These are phyloP conservation scores for Pseudophaeomoniella oleicola DNA, from an alignment of 2,329 filamentous ascomycete species.

Conservation along the genomic window DNA sequence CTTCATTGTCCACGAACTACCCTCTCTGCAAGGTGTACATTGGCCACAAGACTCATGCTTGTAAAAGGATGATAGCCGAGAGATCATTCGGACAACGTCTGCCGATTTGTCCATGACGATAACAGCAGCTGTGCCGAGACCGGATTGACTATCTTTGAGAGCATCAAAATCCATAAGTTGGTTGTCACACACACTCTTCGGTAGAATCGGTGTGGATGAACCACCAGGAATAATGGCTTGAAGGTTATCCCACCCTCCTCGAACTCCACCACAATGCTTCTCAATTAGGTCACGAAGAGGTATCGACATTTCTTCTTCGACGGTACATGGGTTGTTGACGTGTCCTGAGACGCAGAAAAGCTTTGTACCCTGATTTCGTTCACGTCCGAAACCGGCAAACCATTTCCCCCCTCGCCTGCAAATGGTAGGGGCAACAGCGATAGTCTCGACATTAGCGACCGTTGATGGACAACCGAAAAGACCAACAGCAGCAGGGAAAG, in stretches of 20 bases:
- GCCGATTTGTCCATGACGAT: constrained; percentile 99
- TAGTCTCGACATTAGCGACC: constrained; percentile 94
- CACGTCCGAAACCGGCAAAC: constrained; percentile 89
- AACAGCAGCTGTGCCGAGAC: constrained; percentile 91
- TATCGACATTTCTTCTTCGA: constrained; percentile 99
- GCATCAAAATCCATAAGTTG: constrained; percentile 99
- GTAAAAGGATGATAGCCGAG: constrained; percentile 90
- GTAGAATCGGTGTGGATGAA: constrained; percentile 89
- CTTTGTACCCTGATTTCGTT: constrained; percentile 94
- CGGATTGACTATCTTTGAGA: constrained; percentile 92
- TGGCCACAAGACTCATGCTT: constrained; percentile 96
- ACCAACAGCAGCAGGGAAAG: constrained; percentile 93
- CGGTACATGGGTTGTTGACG: constrained; percentile 95
- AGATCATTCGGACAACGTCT: constrained; percentile 88
- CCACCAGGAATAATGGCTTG: constrained; percentile 90
- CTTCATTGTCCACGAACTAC: constrained; percentile 97
- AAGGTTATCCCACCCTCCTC: constrained; percentile 95
- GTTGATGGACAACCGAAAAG: constrained; percentile 97
- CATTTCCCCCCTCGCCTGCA: constrained; percentile 80
- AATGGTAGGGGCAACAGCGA: constrained; percentile 91
- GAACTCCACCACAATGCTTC: constrained; percentile 93
- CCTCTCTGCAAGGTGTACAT: constrained; percentile 98
- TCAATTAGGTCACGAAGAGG: constrained; percentile 92
- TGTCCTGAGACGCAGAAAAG: constrained; percentile 96
- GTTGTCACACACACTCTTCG: constrained; percentile 78